A percentile compares a stretch with the other conserved stretches of the same genome.
These are phyloP conservation scores for Coffea humblotiana DNA, from an alignment of 305 asterid genomes.

Conservation along the genomic window DNA sequence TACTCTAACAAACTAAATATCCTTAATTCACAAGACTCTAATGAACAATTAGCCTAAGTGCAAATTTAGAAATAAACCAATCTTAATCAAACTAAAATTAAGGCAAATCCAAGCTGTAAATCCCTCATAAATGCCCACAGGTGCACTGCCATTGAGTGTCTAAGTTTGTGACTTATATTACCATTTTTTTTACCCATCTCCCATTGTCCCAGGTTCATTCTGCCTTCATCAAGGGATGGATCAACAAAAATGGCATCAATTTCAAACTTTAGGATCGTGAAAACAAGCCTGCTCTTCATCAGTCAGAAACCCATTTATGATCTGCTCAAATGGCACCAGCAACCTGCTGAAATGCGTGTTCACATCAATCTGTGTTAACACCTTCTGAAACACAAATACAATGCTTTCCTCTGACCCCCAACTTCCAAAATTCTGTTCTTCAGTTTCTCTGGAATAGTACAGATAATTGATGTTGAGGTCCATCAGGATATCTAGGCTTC, in stretches of 20 bases:
- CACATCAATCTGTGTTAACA: not conserved
- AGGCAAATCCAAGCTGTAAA: no score
- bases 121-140: no score
- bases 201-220: no score
- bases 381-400: not conserved
- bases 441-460: not conserved
- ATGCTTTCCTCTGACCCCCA: conserved; percentile 5
- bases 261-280: not conserved
- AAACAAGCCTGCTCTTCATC: not conserved
- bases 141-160: no score
- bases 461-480: not conserved
- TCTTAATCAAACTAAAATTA: no score
- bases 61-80: no score
- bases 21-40: no score
- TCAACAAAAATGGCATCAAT: not conserved
- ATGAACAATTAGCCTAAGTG: no score
- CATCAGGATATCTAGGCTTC: not conserved
- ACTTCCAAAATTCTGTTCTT: not conserved
- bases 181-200: no score
- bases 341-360: not conserved
- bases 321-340: conserved; percentile 2
- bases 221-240: no score
- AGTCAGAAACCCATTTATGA: conserved; percentile 1
- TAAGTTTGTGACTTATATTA: no score
- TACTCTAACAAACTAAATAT: no score